Conservation (phyloP, 495 filamentous ascomycete species). For the Darksidea phi region DNA sequence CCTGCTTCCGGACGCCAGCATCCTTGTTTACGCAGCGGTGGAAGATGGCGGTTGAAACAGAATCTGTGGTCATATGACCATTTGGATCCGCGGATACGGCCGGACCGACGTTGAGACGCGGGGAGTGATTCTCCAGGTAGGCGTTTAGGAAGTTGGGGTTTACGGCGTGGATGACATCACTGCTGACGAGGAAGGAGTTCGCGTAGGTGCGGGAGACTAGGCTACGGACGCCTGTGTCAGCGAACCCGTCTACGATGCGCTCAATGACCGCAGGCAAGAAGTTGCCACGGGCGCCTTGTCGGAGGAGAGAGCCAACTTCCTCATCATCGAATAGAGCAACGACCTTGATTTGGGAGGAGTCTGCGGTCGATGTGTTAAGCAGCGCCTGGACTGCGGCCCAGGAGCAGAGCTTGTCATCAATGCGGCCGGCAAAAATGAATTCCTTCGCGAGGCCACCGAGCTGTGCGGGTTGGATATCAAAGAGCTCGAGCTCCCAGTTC, state of each 20-base stretch:
- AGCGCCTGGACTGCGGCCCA: slow-evolving; percentile 88
- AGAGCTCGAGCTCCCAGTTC: slow-evolving; percentile 98
- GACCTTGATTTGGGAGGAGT: slow-evolving; percentile 64
- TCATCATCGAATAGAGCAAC: slow-evolving; percentile 94
- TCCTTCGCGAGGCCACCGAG: slow-evolving; percentile 87
- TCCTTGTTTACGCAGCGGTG: slow-evolving; percentile 69
- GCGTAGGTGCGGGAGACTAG: slow-evolving; percentile 81
- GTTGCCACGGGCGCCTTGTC: slow-evolving; percentile 87
- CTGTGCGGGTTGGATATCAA: slow-evolving; percentile 81
- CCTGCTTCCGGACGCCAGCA: slow-evolving; percentile 41
- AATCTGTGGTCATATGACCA: slow-evolving; percentile 90
- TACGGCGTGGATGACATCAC: slow-evolving; percentile 90
- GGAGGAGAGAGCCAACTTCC: slow-evolving; percentile 85
- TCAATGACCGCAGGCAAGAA: slow-evolving; percentile 78
- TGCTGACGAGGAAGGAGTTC: slow-evolving; percentile 87
- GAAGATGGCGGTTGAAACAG: slow-evolving; percentile 73
- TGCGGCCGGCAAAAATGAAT: slow-evolving; percentile 89
- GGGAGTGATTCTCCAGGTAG: slow-evolving; percentile 82
- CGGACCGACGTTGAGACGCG: slow-evolving; percentile 85
- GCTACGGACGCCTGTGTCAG: slow-evolving; percentile 48
- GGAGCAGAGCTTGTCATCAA: slow-evolving; percentile 96
- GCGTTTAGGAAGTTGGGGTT: slow-evolving; percentile 85
- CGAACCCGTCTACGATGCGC: slow-evolving; percentile 72
- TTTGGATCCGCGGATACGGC: slow-evolving; percentile 83
- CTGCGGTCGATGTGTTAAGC: slow-evolving; percentile 60